phyloP scores from a whole-genome alignment of 2,329 filamentous ascomycete species.

The Dothiorella sarmentorum region DNA sequence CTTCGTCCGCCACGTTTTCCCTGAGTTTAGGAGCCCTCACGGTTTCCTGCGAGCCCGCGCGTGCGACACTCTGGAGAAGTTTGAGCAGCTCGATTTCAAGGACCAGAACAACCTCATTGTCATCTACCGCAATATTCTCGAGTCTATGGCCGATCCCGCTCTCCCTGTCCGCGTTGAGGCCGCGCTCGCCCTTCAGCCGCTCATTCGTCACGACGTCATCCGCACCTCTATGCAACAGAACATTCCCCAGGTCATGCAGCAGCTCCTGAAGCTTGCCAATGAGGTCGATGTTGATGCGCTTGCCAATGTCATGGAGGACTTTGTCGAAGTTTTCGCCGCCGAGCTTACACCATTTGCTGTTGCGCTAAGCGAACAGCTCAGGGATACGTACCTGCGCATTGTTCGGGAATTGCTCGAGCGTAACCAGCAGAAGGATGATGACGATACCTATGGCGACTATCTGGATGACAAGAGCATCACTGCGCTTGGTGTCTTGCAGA shows the following conservation, averaged over 20 bases:
- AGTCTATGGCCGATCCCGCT: conserved; percentile 93
- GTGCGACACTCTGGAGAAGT: conserved; percentile 97
- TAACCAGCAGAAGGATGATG: conserved; percentile 69
- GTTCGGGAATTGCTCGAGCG: conserved; percentile 88
- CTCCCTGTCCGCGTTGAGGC: conserved; percentile 93
- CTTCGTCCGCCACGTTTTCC: conserved; percentile 96
- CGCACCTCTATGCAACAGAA: conserved; percentile 94
- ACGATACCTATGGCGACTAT: conserved; percentile 83
- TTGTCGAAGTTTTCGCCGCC: conserved; percentile 96
- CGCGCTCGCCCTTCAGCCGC: conserved; percentile 85
- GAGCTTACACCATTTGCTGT: conserved; percentile 97
- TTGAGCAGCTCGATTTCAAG: conserved; percentile 95
- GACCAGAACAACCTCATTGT: conserved; percentile 92
- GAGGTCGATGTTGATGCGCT: conserved; percentile 97
- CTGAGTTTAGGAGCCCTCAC: conserved; percentile 88
- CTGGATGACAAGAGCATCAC: conserved; percentile 98
- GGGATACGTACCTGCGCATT: conserved; percentile 93
- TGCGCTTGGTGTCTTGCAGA: conserved; percentile 91
- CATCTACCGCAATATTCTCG: conserved; percentile 94
- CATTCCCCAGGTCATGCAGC: conserved; percentile 99
- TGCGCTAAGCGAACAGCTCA: conserved; percentile 88
- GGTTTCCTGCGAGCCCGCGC: conserved; percentile 91
- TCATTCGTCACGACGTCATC: conserved; percentile 94
- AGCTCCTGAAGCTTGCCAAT: conserved; percentile 92
- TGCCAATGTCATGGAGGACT: conserved; percentile 99